These are phyloP conservation scores for Cyclanthera cordifolia DNA, from an alignment of 306 rosid genomes.

Conservation along the genomic window DNA sequence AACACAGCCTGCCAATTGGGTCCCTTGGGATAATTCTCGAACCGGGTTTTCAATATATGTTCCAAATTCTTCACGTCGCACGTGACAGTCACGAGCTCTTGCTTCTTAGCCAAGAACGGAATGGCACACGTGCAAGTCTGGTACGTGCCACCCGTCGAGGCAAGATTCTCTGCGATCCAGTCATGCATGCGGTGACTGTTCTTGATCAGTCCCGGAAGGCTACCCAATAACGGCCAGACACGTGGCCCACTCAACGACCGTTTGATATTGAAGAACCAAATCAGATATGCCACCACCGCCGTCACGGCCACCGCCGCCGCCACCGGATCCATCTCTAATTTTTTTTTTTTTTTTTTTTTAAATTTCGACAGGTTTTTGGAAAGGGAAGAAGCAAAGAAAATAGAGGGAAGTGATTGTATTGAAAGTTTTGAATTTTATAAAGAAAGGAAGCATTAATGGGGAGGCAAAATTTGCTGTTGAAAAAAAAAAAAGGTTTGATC, in stretches of 20 bases:
- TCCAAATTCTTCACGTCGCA: too few species aligned
- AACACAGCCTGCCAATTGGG: too few species aligned
- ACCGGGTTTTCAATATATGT: too few species aligned
- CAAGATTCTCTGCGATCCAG: slow-evolving; percentile 79
- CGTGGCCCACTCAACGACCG: slow-evolving; percentile 64
- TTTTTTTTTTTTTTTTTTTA: too few species aligned
- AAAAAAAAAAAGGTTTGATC: background rate
- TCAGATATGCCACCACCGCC: slow-evolving; percentile 39
- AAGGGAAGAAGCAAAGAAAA: background rate
- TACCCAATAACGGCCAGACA: slow-evolving; percentile 84
- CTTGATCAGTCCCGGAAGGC: slow-evolving; percentile 60
- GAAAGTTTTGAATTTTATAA: background rate
- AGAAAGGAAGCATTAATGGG: background rate
- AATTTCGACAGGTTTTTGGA: too few species aligned
- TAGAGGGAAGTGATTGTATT: background rate
- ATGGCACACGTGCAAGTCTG: slow-evolving; percentile 63
- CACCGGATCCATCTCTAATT: slow-evolving; percentile 27
- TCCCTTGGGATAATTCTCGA: too few species aligned
- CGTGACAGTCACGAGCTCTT: background rate
- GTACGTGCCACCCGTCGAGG: slow-evolving; percentile 72
- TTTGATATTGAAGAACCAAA: slow-evolving; percentile 45
- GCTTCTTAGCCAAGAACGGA: slow-evolving; percentile 58
- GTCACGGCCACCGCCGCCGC: slow-evolving; percentile 27
- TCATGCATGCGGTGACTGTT: slow-evolving; percentile 72
- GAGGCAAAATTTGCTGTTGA: slow-evolving; percentile 13